Evolutionary conservation across 2,329 filamentous ascomycete species (phyloP), one percentile per base, ranked within the genome.

Genomic region (Elsinoe arachidis): DNA sequence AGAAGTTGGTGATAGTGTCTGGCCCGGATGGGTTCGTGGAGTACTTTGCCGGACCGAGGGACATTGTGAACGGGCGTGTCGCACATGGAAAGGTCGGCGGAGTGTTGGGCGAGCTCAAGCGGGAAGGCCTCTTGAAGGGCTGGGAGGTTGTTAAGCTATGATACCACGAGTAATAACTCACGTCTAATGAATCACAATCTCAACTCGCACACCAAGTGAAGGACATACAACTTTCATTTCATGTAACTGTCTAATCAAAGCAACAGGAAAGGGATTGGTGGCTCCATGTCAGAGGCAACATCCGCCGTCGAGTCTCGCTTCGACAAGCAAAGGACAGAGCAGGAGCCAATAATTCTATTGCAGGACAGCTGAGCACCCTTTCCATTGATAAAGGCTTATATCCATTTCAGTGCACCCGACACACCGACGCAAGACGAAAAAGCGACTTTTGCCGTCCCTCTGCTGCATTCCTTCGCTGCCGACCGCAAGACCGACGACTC

Each of bases 1-100:
- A 79, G 61, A 84, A 84, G 59, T 69, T 96, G 17, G 75, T 96
- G n/a, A 77, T 96, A 57, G 81, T 97, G 1, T 95, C 90, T 0
- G 93, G 93, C 0, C 92, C 93, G 0, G 89, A 95, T 56, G 92
- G 93, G 0, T 97, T 97, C 72, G 80, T 97, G 38, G 80, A 81
- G 43, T 80, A 86, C 62, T 88, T 87, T 72, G 89, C 90, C 2
- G 92, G 93, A 1, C 76, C 84, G 9, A 96, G 95, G 72, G 73
- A 81, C 2, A 95, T 89, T 87, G 74, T 78, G 10, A 79, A 80
- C 26, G 89, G 90, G 0, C 75, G 76, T 58, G 87, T 95, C 71
- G 76, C 81, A 10, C 90, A 96, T 66, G 91, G 91, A 0, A 78
- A 81, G 0, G 72, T 96, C 0, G 80, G 81, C 5, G 91, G 91